Conservation (phyloP, 306 rosid species). For the Cicer bijugum region DNA sequence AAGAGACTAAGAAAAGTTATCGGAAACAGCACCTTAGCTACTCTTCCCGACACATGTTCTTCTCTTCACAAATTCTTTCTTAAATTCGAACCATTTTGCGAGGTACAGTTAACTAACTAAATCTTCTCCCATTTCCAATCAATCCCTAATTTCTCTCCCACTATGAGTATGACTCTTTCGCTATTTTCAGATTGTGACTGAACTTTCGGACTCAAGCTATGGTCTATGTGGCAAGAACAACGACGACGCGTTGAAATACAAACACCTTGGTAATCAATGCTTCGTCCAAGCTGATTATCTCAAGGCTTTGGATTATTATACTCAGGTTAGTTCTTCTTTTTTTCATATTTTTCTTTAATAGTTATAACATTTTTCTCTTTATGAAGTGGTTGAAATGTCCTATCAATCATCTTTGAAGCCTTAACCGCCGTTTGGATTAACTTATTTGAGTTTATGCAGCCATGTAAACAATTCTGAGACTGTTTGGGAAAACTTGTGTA, state of each 20-base stretch:
- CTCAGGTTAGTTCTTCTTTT: slow-evolving; percentile 54
- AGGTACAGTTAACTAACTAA: slow-evolving; percentile 52
- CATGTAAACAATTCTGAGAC: no score
- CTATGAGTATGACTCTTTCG: neutral
- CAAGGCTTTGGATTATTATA: slow-evolving; percentile 64
- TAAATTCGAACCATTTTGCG: slow-evolving; percentile 65
- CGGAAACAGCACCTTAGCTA: slow-evolving; percentile 48
- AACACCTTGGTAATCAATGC: slow-evolving; percentile 69
- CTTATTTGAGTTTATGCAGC: no score
- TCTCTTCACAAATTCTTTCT: slow-evolving; percentile 64
- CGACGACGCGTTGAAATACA: slow-evolving; percentile 65
- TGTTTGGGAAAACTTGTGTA: no score
- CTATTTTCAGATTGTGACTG: slow-evolving; percentile 53
- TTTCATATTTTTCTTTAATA: neutral
- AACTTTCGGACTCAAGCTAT: slow-evolving; percentile 60
- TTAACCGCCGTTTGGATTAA: no score
- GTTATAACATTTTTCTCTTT: neutral
- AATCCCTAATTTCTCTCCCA: slow-evolving; percentile 32
- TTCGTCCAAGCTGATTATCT: slow-evolving; percentile 58
- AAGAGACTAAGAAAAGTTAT: slow-evolving; percentile 57
- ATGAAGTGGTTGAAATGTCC: slow-evolving; percentile 1
- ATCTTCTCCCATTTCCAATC: slow-evolving; percentile 1
- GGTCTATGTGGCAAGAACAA: slow-evolving; percentile 74
- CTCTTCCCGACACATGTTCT: slow-evolving; percentile 60
- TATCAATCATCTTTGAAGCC: no score